A percentile compares a stretch with the other conserved stretches of the same genome.
Conservation (phyloP, 148 eudicot genomes). For the Fagopyrum homotropicum region DNA sequence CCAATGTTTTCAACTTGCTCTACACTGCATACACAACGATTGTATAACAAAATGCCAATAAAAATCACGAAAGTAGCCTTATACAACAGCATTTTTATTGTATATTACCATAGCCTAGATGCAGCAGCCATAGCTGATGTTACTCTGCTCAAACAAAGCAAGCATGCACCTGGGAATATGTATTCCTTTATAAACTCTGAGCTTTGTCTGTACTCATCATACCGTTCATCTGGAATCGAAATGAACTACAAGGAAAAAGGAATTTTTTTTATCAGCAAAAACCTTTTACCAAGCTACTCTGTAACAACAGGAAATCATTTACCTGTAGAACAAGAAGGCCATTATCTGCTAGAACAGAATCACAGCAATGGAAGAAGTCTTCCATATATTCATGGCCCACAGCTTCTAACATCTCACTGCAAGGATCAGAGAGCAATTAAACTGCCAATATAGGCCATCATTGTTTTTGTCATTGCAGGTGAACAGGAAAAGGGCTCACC, state of each 20-base stretch:
- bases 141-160: conserved; percentile 62
- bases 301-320: background rate
- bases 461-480: background rate
- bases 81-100: background rate
- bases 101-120: conserved; percentile 64
- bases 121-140: conserved; percentile 78
- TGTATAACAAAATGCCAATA: background rate
- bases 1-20: conserved; percentile 60
- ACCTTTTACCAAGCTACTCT: background rate
- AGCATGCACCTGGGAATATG: conserved; percentile 79
- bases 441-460: background rate
- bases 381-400: conserved; percentile 89
- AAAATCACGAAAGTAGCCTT: background rate
- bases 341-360: conserved; percentile 50
- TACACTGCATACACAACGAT: conserved; percentile 30
- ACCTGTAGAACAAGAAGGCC: conserved; percentile 88
- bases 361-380: conserved; percentile 65
- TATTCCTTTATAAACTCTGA: conserved; percentile 78
- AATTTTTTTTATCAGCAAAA: background rate
- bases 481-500: conserved; percentile 31
- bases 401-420: conserved; percentile 87
- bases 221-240: conserved; percentile 71
- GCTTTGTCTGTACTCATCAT: conserved; percentile 65
- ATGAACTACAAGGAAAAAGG: conserved; percentile 38
- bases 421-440: background rate